phyloP scores from a whole-genome alignment of 2,329 filamentous ascomycete genomes.

The Zalaria obscura region DNA sequence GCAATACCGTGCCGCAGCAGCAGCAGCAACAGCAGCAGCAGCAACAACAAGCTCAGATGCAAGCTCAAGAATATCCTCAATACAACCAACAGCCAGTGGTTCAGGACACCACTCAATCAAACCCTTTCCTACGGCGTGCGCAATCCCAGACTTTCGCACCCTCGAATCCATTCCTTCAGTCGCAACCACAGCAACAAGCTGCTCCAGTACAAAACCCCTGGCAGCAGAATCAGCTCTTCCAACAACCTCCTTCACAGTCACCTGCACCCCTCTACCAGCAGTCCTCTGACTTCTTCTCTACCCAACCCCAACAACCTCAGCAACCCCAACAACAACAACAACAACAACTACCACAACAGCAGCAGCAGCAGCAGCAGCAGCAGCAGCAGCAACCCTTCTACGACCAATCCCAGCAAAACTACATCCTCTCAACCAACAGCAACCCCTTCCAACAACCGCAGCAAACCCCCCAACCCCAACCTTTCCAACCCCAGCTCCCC shows the following conservation, averaged over 20 bases:
- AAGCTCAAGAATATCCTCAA: conserved; percentile 5
- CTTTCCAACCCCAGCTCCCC: conserved; percentile 20
- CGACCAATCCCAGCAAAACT: conserved; percentile 8
- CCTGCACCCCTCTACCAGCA: conserved; percentile 12
- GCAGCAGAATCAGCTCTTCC: conserved; percentile 26
- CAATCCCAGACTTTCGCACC: conserved; percentile 28
- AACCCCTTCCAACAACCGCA: conserved; percentile 14
- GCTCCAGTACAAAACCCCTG: conserved; percentile 11
- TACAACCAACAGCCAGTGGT: background rate
- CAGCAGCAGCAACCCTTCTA: conserved; percentile 12
- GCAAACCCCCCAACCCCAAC: conserved; percentile 18
- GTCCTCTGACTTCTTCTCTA: conserved; percentile 14
- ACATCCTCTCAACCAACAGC: conserved; percentile 20
- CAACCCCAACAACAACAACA: conserved; percentile 8
- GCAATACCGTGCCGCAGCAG: conserved; percentile 1
- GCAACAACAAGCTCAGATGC: conserved; percentile 7
- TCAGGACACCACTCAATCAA: conserved; percentile 13
- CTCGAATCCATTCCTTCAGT: conserved; percentile 7
- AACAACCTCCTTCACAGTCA: conserved; percentile 12
- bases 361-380: conserved; percentile 10
- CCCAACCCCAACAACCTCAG: conserved; percentile 11
- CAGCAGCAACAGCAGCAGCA: conserved; percentile 6
- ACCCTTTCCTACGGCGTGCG: conserved; percentile 29
- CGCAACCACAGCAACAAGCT: conserved; percentile 5
- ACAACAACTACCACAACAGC: conserved; percentile 6